Percentiles rank a stretch among this genome's conserved stretches.
Conservation (phyloP, 225 moss, liverwort and hornwort genomes). For the Antitrichia curtipendula region DNA sequence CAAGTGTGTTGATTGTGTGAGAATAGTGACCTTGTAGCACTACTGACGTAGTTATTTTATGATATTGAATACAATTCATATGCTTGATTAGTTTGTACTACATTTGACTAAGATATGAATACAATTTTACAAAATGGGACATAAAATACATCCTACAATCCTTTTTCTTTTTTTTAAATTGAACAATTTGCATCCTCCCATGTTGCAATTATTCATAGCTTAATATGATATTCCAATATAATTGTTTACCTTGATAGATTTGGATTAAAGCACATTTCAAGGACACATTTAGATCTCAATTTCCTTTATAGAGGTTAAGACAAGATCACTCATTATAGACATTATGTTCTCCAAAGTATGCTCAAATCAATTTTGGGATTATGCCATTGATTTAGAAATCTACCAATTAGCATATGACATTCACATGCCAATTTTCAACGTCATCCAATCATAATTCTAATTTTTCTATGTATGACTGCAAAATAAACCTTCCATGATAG, state of each 20-base stretch:
- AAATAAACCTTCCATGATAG: not conserved
- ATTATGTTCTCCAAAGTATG: not conserved
- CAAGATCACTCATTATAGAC: too few species aligned
- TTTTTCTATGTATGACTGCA: not conserved
- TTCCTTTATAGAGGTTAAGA: not conserved
- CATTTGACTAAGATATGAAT: not conserved
- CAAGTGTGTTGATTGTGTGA: not conserved
- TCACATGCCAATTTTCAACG: not conserved
- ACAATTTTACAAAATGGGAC: not conserved
- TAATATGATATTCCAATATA: accelerated
- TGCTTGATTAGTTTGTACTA: not conserved
- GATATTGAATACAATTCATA: not conserved
- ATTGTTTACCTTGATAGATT: too few species aligned
- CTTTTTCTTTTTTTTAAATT: too few species aligned
- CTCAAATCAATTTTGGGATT: accelerated
- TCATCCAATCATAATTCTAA: not conserved
- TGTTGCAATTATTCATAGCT: too few species aligned
- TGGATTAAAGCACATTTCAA: too few species aligned
- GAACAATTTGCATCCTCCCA: too few species aligned
- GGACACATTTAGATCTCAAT: not conserved
- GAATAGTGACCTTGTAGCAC: not conserved
- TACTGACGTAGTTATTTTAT: accelerated
- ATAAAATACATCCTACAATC: too few species aligned
- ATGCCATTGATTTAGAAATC: not conserved
- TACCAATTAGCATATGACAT: not conserved